Evolutionary conservation across 768 basidiomycete genomes (phyloP), one percentile per base, ranked within the genome.

Genomic region (Pleurotus pulmonarius): DNA sequence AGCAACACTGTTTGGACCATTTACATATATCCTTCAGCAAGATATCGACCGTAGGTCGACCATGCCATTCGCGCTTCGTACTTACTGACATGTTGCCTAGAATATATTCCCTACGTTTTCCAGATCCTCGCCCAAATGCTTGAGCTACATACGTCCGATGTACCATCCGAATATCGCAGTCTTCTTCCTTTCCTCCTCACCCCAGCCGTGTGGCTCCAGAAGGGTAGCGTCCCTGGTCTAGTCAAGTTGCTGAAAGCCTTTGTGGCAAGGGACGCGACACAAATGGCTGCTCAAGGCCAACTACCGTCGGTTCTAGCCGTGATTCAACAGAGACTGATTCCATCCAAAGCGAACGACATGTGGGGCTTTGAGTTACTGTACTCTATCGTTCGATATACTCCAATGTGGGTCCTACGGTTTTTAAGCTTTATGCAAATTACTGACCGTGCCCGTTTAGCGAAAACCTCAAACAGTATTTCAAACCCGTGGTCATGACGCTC

Each of bases 21-120:
- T 96, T 66, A 93, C 89, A 6, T 68, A 86, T 58, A 92, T 99
- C 64, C 73, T 99, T 3, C 87, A 93, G 64, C 86, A 94, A 61
- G 96, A 99, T 62, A 93, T 98, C 40, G 88, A 94, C 59, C 94
- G 94, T 95, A 65, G 62, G 87, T 55, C 1, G 11, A 4, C 40
- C 5, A 47, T 38, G 8, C 29, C 46, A 22, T 16, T 34, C 46
- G 13, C 56, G 29, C 12, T 43, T 48, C 8, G 49, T 51, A 11
- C 47, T 18, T 46, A 25, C 24, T 60, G 18, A 56, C 12, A 46
- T 38, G 11, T 40, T 11, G 7, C 20, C 3, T 69, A 94, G 96
- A 98, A 74, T 98, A 97, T 67, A 87, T 98, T 46, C 96, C 97
- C 3, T 99, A 97, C 68, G 90, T 91, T 55, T 98, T 98, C 80